phyloP scores from a whole-genome alignment of 108 stramenopile species.

The Skeletonema grethae region DNA sequence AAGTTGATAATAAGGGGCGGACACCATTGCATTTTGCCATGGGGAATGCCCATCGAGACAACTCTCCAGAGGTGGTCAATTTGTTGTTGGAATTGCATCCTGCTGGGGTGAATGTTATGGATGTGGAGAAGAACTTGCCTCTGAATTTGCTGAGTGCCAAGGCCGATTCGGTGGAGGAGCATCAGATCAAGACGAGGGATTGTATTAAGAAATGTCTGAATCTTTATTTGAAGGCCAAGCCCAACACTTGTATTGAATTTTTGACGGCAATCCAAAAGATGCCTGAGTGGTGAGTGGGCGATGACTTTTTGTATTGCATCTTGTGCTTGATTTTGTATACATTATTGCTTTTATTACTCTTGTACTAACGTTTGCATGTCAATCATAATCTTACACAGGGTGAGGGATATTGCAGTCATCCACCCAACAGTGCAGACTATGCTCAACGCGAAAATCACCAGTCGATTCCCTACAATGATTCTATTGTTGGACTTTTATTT shows the following conservation, averaged over 20 bases:
- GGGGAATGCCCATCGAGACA: conserved; percentile 72
- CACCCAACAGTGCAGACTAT: conserved; percentile 74
- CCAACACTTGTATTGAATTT: conserved; percentile 61
- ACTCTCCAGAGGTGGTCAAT: conserved; percentile 62
- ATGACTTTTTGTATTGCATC: neutral
- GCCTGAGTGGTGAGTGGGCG: conserved; percentile 55
- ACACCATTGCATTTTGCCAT: conserved; percentile 83
- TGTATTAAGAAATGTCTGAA: conserved; percentile 48
- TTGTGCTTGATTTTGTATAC: neutral
- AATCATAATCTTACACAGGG: neutral
- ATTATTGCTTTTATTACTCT: neutral
- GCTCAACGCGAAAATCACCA: conserved; percentile 69
- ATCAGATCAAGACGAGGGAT: conserved; percentile 9
- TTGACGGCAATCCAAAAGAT: conserved; percentile 69
- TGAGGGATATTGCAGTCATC: conserved; percentile 79
- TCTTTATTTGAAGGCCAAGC: conserved; percentile 67
- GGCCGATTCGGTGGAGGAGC: conserved; percentile 40
- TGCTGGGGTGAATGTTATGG: conserved; percentile 54
- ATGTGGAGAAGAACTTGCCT: conserved; percentile 64
- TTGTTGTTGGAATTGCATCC: conserved; percentile 50
- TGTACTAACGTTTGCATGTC: neutral
- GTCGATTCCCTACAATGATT: conserved; percentile 79
- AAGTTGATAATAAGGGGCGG: conserved; percentile 68
- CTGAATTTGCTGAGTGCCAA: conserved; percentile 57
- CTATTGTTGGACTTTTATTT: conserved; percentile 76